Base-by-base conservation (phyloP, 2,329 filamentous ascomycete species). In the Chaetomium olivaceum region DNA sequence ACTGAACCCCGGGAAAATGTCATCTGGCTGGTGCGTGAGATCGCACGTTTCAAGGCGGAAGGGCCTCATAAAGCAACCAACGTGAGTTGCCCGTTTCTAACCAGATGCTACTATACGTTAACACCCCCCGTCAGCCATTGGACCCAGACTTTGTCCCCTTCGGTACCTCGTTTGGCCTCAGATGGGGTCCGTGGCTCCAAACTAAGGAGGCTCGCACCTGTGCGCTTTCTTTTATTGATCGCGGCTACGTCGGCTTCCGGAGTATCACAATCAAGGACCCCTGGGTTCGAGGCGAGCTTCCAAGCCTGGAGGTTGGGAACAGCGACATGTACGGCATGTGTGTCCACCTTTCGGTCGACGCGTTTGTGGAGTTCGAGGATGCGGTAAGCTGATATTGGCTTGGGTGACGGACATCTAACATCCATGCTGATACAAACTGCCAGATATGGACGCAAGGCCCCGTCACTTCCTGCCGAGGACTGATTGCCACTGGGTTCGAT, bases 351-450 rank as follows among this genome's bases (percentile, higher is more conserved):
- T 79, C 78, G 0, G 75, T 80, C 0, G 84, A 87, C 68, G 80
- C 85, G 1, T 85, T 86, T 68, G 75, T 87, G 16, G 80, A 82
- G 59, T 87, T 84, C 78, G 85, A 87, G 69, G 79, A 85, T 56
- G 76, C 74, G 50, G 83, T 84, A 75, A 52, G 79, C 61, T 25
- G n/a, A 19, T 23, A 11, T n/a, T 5, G 2, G 14, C 9, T n/a
- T 29, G 19, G 19, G 3, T 9, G 4, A 6, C 21, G 51, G 14
- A 16, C 19, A 39, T 4, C 7, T 23, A 1, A 12, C 11, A 21
- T 36, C 16, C 7, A 4, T 8, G 21, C 62, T 69, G 23, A 71
- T 5, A 43, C 16, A 43, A 43, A n/a, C 5, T 21, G 14, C 3
- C 58, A 85, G 81, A 70, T 85, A 19, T 83, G 80, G 79, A 73